phyloP scores from a whole-genome alignment of 73 alveolate genomes.

The Urostyla sp. region DNA sequence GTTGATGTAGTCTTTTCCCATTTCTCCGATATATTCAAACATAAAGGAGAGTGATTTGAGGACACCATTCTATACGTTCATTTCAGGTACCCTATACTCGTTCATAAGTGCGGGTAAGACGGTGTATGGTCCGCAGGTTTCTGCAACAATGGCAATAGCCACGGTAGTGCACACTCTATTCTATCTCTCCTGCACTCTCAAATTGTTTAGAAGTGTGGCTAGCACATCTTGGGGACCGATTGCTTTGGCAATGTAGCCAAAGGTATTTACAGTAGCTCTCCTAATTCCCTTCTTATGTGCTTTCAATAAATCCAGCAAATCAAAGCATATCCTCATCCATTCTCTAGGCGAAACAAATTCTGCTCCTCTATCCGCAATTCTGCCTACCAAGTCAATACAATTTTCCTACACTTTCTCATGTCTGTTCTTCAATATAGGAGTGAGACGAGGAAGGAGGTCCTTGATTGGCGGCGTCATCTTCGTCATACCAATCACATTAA shows the following conservation, averaged over 20 bases:
- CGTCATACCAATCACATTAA: constrained; percentile 99
- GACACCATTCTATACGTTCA: constrained; percentile 99
- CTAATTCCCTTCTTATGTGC: constrained; percentile 99
- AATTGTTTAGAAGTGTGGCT: constrained; percentile 93
- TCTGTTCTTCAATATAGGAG: constrained; percentile 99
- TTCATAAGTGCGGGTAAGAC: constrained; percentile 99
- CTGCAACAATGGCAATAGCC: constrained; percentile 99
- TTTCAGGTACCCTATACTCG: constrained; percentile 99
- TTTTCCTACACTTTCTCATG: constrained; percentile 99
- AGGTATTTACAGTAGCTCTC: constrained; percentile 99
- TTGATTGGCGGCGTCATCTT: constrained; percentile 99
- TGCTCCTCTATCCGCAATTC: constrained; percentile 99
- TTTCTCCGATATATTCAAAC: constrained; percentile 99
- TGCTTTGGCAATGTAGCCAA: constrained; percentile 99
- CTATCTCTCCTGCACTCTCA: constrained; percentile 99
- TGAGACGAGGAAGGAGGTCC: constrained; percentile 98
- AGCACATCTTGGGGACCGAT: constrained; percentile 99
- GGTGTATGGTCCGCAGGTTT: constrained; percentile 99
- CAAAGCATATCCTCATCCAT: constrained; percentile 99
- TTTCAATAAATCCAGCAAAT: constrained; percentile 97
- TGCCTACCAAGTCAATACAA: constrained; percentile 97
- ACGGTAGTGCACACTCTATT: constrained; percentile 99
- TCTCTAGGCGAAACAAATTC: constrained; percentile 99
- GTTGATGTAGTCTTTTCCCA: constrained; percentile 99
- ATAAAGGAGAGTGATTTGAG: constrained; percentile 97